Base-by-base conservation (phyloP, 2,329 filamentous ascomycete species). In the Cercospora sp. region DNA sequence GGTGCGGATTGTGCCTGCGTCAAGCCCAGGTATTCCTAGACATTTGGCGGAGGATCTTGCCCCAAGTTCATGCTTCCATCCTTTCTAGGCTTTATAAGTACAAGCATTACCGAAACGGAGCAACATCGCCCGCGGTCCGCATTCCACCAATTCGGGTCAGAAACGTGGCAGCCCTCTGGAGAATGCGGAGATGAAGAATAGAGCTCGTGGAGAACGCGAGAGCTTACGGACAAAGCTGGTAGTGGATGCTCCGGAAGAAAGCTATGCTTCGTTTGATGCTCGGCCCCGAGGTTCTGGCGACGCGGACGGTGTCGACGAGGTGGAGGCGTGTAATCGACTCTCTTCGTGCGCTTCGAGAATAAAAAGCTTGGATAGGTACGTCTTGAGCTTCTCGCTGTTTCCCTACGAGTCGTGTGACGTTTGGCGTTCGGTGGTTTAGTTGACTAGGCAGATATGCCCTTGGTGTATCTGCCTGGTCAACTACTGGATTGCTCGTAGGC, bases 401-500 rank as follows among this genome's bases (percentile, higher is more conserved):
- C 37, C 28, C 28, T 16, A 16, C 12, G 53, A 21, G 53, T 28
- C 21, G 13, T 13, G 53, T n/a, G 24, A 57, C 21, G 3, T 10
- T 28, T 4, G 9, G 53, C 28, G 26, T 59, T 51, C 43, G 40
- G 60, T 62, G 21, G 60, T 62, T 43, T 62, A 62, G 60, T 62
- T 62, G 60, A 62, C 60, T 16, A 62, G 60, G 60, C 60, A 45
- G 59, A 30, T 62, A 62, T 18, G 43, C 60, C 49, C 1, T 62
- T 51, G 43, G 60, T 49, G 8, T 51, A 16, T 62, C 40, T 45
- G 60, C 60, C 21, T 62, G 60, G 40, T 62, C 60, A 45, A 62
- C 60, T 62, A 62, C 60, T 62, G 60, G 43, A 49, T 62, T 45
- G 60, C 55, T 59, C n/a, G 28, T 34, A 58, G 28, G 55, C 3